Percentiles rank a stretch among this genome's conserved stretches.
Conservation (phyloP, 352 stramenopile species). For the Globisporangium alternatum region DNA sequence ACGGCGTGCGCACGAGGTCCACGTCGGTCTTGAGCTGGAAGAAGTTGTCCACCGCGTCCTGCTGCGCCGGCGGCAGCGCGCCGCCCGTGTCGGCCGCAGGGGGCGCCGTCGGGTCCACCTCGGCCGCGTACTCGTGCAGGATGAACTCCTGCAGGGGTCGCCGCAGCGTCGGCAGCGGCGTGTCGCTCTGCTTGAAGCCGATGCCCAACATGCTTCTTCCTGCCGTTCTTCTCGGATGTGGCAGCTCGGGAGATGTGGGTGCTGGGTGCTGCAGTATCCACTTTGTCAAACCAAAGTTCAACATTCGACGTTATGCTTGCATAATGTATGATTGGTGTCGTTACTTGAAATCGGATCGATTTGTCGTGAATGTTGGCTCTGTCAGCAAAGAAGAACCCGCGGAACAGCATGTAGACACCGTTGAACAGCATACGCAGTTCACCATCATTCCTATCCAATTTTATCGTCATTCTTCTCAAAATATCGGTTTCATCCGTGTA, state of each 20-base stretch:
- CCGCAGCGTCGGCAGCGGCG: slow-evolving; percentile 30
- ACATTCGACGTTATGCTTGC: neutral
- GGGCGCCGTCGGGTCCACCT: neutral
- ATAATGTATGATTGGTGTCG: neutral
- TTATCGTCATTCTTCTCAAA: neutral
- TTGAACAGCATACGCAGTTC: neutral
- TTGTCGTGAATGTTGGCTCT: neutral
- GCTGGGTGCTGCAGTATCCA: neutral
- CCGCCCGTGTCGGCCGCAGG: neutral
- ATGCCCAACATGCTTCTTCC: slow-evolving; percentile 54
- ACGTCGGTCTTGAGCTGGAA: slow-evolving; percentile 60
- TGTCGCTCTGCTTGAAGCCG: slow-evolving; percentile 75
- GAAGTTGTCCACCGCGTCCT: slow-evolving; percentile 43
- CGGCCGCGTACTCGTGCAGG: slow-evolving; percentile 57
- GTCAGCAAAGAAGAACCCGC: neutral
- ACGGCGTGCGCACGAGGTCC: slow-evolving; percentile 70
- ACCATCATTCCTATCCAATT: neutral
- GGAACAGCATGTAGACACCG: neutral
- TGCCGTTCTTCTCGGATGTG: neutral
- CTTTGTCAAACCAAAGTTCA: neutral
- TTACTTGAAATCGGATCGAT: neutral
- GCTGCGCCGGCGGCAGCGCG: slow-evolving; percentile 19
- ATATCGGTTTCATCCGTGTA: neutral
- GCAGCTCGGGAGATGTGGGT: neutral
- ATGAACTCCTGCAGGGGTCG: slow-evolving; percentile 69